Conservation (phyloP, 805 yeast genomes). For the Tetrapisispora phaffii region DNA sequence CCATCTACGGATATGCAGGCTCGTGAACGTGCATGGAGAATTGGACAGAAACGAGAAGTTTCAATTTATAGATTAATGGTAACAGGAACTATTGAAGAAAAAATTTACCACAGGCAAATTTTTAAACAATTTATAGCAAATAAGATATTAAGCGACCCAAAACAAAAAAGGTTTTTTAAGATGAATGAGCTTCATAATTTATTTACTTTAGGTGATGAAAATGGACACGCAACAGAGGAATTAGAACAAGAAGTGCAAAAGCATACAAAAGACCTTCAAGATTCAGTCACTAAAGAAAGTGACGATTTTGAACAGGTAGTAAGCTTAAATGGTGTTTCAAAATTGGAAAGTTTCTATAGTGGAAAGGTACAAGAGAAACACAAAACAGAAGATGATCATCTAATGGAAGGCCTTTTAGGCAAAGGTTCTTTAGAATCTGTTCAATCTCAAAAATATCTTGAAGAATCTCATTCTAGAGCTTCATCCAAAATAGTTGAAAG, state of each 20-base stretch:
- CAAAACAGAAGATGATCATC: conserved; percentile 45
- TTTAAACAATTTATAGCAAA: conserved; percentile 91
- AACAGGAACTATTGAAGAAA: conserved; percentile 93
- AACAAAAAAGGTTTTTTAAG: conserved; percentile 86
- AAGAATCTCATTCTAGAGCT: conserved; percentile 37
- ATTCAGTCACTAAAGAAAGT: conserved; percentile 32
- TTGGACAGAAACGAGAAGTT: conserved; percentile 90
- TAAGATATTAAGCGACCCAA: conserved; percentile 89
- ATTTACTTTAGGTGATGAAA: conserved; percentile 68
- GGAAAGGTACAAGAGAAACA: conserved; percentile 35
- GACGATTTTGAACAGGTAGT: conserved; percentile 65
- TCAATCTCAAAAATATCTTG: conserved; percentile 67
- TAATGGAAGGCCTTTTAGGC: conserved; percentile 70
- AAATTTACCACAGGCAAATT: conserved; percentile 91
- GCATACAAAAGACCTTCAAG: conserved; percentile 36
- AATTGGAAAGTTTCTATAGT: conserved; percentile 53
- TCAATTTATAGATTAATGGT: conserved; percentile 85
- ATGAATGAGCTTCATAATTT: conserved; percentile 85
- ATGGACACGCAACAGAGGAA: conserved; percentile 32
- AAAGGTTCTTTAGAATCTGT: conserved; percentile 61
- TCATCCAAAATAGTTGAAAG: conserved; percentile 36
- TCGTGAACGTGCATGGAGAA: conserved; percentile 91
- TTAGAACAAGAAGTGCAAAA: conserved; percentile 49
- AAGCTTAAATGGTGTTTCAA: conserved; percentile 60
- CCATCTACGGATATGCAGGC: conserved; percentile 98